Base-by-base conservation (phyloP, 148 eudicot genomes). In the Chenopodium formosanum region DNA sequence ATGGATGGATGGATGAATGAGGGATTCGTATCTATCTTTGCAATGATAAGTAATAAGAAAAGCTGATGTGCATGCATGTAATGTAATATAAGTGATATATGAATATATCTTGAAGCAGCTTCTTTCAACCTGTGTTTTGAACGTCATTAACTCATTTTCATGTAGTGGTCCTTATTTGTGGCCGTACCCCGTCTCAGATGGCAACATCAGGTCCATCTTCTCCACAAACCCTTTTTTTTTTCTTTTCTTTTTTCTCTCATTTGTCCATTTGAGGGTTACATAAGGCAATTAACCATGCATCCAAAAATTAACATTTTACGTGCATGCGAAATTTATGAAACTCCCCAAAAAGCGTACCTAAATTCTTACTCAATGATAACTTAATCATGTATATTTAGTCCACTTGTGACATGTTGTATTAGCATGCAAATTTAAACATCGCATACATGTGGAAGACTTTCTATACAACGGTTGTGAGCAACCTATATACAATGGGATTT, bases 11-110 rank as follows among this genome's bases (percentile, higher is more conserved):
- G 74, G 63, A 84, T 84, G 72, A 76, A 62, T 58, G 79, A 79
- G 16, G 66, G 68, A 84, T 84, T 84, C 86, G 86, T 84, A 73
- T 80, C 73, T 71, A 84, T 84, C 74, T 76, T 77, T 77, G 77
- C 72, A 81, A 84, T 80, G 83, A 84, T 84, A 40, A 62, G 40
- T 70, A 75, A 2, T 70, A 75, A 2, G 46, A 69, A 80, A 80
- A 83, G 70, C 34, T 66, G 77, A 76, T 56, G 5, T 40, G 44
- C 44, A 77, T 17, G 34, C 19, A 32, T 50, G 53, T 12, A 48
- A 40, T 40, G 44, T 40, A 40, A 40, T 40, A 40, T 40, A 5
- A 40, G 44, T 48, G 14, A 48, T 27, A 58, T 37, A 29, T 75
- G 25, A 2, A 74, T n/a, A 56, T 56, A 84, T 84, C 83, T 84